A percentile compares a stretch with the other conserved stretches of the same genome.
phyloP scores from a whole-genome alignment of 345 rosid genomes.

The Linum usitatissimum region DNA sequence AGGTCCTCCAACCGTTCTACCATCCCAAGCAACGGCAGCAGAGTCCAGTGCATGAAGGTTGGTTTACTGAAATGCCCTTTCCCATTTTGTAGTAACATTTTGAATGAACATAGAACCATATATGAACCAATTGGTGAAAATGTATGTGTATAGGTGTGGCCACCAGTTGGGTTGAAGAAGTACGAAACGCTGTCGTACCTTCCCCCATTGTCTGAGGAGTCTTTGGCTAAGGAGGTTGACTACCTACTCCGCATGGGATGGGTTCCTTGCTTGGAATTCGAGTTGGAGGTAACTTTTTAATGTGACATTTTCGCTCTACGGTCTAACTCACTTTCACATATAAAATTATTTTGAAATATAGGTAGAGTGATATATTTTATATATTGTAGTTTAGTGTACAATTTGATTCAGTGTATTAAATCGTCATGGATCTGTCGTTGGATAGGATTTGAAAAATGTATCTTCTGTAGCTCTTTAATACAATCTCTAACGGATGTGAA shows the following conservation, averaged over 20 bases:
- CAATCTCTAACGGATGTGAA: too few relatives aligned
- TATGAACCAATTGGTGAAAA: background rate
- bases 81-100: too few relatives aligned
- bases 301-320: too few relatives aligned
- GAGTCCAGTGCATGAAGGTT: conserved; percentile 45
- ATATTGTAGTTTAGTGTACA: too few relatives aligned
- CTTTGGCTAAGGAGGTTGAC: conserved; percentile 32
- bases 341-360: too few relatives aligned
- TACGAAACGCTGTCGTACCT: conserved; percentile 38
- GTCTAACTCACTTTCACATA: too few relatives aligned
- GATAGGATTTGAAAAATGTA: too few relatives aligned
- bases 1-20: conserved; percentile 34
- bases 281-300: conserved; percentile 23
- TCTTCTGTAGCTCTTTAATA: background rate
- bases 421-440: too few relatives aligned
- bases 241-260: conserved; percentile 51
- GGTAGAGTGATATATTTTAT: too few relatives aligned
- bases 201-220: background rate
- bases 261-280: conserved; percentile 68
- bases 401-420: too few relatives aligned
- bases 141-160: conserved; percentile 34
- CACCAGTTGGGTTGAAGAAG: conserved; percentile 32
- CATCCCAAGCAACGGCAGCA: conserved; percentile 36
- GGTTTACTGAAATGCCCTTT: too few relatives aligned
- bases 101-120: background rate